A percentile compares a stretch with the other conserved stretches of the same genome.
These are phyloP conservation scores for Blastomyces emzantsi DNA, from an alignment of 2,329 filamentous ascomycete genomes.

Conservation along the genomic window DNA sequence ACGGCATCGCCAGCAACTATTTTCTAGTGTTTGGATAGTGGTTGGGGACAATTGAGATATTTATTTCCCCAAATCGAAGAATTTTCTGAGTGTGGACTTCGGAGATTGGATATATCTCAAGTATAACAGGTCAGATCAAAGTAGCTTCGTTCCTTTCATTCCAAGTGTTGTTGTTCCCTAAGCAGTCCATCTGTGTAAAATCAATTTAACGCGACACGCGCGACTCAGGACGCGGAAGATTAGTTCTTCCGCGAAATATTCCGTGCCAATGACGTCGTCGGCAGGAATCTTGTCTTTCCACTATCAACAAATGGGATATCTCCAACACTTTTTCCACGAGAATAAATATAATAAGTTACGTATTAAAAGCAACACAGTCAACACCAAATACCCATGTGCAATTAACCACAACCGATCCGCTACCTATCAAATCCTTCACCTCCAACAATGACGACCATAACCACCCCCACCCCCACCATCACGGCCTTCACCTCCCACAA, in stretches of 20 bases:
- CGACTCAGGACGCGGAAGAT: neutral
- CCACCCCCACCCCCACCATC: constrained; percentile 18
- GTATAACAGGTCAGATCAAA: neutral
- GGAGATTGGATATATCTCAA: neutral
- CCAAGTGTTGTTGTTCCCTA: neutral
- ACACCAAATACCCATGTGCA: neutral
- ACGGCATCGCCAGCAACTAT: constrained; percentile 9
- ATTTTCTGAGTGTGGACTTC: neutral
- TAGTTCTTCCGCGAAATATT: neutral
- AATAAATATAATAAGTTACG: neutral
- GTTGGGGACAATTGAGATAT: neutral
- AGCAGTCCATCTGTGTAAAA: neutral
- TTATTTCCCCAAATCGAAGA: neutral
- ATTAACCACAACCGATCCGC: neutral
- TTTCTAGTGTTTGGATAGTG: neutral
- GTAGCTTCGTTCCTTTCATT: neutral
- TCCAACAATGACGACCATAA: constrained; percentile 8
- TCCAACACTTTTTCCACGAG: neutral
- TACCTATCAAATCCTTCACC: neutral
- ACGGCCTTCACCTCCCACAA: constrained; percentile 18
- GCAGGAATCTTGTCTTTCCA: neutral
- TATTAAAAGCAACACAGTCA: neutral
- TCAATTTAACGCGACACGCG: neutral
- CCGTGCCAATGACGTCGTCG: neutral
- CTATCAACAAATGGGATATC: neutral